Percentiles rank a stretch among this genome's conserved stretches.
These are phyloP conservation scores for Penicillium palitans DNA, from an alignment of 2,329 filamentous ascomycete species.

Conservation along the genomic window DNA sequence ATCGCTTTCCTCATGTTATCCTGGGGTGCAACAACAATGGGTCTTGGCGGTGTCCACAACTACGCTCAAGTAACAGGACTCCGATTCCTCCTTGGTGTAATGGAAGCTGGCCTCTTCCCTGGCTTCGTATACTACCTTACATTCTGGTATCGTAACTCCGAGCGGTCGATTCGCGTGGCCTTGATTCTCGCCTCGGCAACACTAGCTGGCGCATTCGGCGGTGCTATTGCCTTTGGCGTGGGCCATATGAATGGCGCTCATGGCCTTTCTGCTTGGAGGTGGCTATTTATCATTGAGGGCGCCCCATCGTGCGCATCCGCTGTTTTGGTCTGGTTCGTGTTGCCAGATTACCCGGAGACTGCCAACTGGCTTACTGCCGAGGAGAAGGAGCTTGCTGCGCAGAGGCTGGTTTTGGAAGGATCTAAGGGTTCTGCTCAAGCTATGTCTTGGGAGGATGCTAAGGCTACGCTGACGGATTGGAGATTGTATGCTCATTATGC, in stretches of 20 bases:
- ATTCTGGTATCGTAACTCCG: slow-evolving; percentile 58
- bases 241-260: slow-evolving; percentile 37
- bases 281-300: slow-evolving; percentile 51
- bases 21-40: slow-evolving; percentile 53
- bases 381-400: slow-evolving; percentile 47
- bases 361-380: slow-evolving; percentile 47
- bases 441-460: slow-evolving; percentile 52
- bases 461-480: slow-evolving; percentile 51
- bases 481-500: slow-evolving; percentile 55
- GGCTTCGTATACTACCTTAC: slow-evolving; percentile 51
- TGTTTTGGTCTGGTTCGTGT: slow-evolving; percentile 46
- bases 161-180: slow-evolving; percentile 60
- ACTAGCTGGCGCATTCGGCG: slow-evolving; percentile 55
- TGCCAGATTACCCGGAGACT: slow-evolving; percentile 54
- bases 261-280: slow-evolving; percentile 45
- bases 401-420: slow-evolving; percentile 47
- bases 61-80: slow-evolving; percentile 48
- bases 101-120: slow-evolving; percentile 54
- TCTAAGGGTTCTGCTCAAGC: slow-evolving; percentile 36
- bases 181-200: slow-evolving; percentile 57
- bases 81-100: slow-evolving; percentile 52
- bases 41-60: slow-evolving; percentile 47
- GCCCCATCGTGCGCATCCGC: slow-evolving; percentile 41
- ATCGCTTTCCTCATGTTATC: slow-evolving; percentile 53
- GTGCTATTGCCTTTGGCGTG: slow-evolving; percentile 55